phyloP scores from a whole-genome alignment of 768 basidiomycete genomes.

The Suillus americanus region DNA sequence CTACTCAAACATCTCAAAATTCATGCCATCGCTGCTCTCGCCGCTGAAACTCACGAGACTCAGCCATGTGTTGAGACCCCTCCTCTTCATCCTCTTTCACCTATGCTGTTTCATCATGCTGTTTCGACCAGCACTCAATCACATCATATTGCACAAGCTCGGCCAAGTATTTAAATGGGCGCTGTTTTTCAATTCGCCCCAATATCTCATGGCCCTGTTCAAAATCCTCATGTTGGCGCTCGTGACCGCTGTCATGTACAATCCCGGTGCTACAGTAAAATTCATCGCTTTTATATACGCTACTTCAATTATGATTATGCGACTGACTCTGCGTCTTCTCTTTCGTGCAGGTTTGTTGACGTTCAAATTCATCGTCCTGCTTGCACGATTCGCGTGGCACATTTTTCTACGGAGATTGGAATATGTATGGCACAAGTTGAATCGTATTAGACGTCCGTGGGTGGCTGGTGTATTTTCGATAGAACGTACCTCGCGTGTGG shows the following conservation, averaged over 20 bases:
- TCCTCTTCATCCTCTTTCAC: background rate
- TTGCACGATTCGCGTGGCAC: background rate
- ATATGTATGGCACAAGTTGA: background rate
- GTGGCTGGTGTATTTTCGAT: background rate
- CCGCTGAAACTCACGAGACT: background rate
- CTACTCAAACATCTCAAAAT: background rate
- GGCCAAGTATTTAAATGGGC: conserved; percentile 1
- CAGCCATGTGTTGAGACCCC: background rate
- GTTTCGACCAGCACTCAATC: background rate
- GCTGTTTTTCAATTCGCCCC: background rate
- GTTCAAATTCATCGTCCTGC: background rate
- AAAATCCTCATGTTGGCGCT: conserved; percentile 15
- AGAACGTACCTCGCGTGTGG: background rate
- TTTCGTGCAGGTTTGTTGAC: background rate
- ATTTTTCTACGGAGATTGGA: background rate
- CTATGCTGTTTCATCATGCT: background rate
- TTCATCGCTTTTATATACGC: background rate
- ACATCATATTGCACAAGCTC: background rate
- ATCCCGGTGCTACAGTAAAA: conserved; percentile 11
- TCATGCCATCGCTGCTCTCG: background rate
- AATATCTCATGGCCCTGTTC: conserved; percentile 7
- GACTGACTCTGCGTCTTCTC: background rate
- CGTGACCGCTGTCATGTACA: conserved; percentile 12
- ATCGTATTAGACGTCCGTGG: background rate
- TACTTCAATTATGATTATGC: background rate